These are phyloP conservation scores for Brasenia schreberi DNA, from an alignment of 164 flowering plant genomes.

Conservation along the genomic window DNA sequence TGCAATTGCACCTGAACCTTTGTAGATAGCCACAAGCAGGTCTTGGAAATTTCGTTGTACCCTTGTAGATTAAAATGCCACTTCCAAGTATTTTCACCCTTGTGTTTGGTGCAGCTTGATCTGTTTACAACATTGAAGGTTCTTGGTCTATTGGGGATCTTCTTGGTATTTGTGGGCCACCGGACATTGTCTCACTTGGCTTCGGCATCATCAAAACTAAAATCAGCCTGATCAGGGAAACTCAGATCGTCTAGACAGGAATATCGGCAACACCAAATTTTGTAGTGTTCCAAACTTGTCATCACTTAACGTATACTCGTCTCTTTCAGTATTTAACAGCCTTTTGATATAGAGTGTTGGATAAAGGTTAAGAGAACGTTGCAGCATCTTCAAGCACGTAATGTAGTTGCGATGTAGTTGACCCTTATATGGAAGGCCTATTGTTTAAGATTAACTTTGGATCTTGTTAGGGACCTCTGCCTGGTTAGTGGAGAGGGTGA, in stretches of 20 bases:
- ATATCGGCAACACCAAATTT: not conserved
- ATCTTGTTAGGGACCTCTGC: too few species aligned
- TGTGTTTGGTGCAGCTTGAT: constrained; percentile 50
- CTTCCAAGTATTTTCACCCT: not conserved
- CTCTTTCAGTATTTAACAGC: not conserved
- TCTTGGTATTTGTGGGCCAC: constrained; percentile 79
- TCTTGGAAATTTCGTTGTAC: not conserved
- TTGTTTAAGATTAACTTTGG: too few species aligned
- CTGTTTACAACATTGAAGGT: constrained; percentile 80
- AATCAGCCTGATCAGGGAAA: constrained; percentile 43
- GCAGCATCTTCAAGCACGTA: not conserved
- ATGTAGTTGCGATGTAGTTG: not conserved
- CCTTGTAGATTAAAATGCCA: not conserved
- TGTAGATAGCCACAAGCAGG: not conserved
- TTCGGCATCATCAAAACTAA: constrained; percentile 62
- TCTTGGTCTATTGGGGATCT: constrained; percentile 58
- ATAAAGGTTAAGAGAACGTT: not conserved
- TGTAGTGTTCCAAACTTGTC: not conserved
- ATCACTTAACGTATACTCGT: not conserved
- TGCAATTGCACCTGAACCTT: not conserved
- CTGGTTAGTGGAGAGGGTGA: too few species aligned
- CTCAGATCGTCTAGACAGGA: not conserved
- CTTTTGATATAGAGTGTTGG: too few species aligned
- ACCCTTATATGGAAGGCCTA: too few species aligned
- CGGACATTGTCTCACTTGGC: constrained; percentile 75